Conservation (phyloP, 2,329 filamentous ascomycete species). For the Fusarium duplospermum region DNA sequence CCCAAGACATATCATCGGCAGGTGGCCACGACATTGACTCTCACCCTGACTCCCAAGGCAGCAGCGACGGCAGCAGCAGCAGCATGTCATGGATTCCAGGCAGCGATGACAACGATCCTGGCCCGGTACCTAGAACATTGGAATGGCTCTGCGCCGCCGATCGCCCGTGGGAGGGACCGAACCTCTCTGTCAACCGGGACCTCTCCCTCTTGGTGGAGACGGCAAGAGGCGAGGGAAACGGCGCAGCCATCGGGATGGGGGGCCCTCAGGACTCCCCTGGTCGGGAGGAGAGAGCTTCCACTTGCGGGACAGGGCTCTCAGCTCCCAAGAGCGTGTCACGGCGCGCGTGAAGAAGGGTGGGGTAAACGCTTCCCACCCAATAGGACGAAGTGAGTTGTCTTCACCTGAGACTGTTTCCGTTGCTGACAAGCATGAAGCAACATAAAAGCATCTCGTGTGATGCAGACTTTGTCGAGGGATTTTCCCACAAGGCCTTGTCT, state of each 20-base stretch:
- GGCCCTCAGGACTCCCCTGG: not conserved
- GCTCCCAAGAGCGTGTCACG: not conserved
- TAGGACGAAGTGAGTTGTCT: not conserved
- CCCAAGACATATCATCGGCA: slow-evolving; percentile 1
- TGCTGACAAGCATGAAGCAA: not conserved
- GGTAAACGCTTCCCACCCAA: not conserved
- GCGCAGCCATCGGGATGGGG: not conserved
- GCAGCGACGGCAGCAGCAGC: not conserved
- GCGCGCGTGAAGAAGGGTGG: not conserved
- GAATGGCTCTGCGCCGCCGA: slow-evolving; percentile 19
- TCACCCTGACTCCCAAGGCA: not conserved
- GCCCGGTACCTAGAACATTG: not conserved
- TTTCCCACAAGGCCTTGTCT: not conserved
- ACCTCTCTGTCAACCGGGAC: not conserved
- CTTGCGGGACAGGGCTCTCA: not conserved
- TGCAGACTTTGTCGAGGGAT: not conserved
- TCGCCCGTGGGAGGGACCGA: slow-evolving; percentile 24
- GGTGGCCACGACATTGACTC: not conserved
- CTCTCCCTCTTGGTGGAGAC: not conserved
- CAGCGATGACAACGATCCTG: not conserved
- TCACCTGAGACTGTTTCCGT: not conserved
- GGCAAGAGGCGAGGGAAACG: not conserved
- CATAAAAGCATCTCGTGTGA: not conserved
- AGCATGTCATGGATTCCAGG: not conserved
- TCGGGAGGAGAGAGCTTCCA: not conserved